A percentile compares a stretch with the other conserved stretches of the same genome.
Conservation (phyloP, 495 filamentous ascomycete genomes). For the Oleoguttula mirabilis region DNA sequence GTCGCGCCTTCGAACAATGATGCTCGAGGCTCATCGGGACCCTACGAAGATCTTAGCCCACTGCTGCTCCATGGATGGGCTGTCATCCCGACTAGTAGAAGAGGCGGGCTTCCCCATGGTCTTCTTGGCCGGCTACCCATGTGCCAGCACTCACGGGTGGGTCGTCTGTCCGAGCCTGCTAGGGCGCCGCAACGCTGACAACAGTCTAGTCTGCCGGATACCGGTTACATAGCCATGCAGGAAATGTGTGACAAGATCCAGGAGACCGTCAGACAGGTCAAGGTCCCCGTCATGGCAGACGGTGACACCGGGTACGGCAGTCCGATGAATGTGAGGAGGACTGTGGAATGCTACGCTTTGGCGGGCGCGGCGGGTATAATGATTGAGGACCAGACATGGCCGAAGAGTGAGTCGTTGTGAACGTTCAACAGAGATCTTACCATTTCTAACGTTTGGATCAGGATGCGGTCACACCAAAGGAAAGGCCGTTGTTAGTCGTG, state of each 20-base stretch:
- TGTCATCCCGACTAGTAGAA: too few species aligned
- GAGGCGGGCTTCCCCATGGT: too few species aligned
- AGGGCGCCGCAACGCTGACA: too few species aligned
- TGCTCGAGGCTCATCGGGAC: too few species aligned
- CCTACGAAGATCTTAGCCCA: too few species aligned
- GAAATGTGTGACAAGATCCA: conserved; percentile 37
- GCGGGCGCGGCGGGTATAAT: conserved; percentile 25
- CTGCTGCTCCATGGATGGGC: too few species aligned
- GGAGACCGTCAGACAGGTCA: conserved; percentile 28
- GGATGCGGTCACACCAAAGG: conserved; percentile 38
- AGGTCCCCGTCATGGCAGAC: conserved; percentile 3
- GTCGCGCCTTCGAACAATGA: too few species aligned
- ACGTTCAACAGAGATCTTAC: conserved; percentile 35
- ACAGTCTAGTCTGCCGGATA: conserved; percentile 32
- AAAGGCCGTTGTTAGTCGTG: conserved; percentile 33
- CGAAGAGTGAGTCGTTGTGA: conserved; percentile 31
- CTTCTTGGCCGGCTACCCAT: too few species aligned
- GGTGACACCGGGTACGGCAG: conserved; percentile 26
- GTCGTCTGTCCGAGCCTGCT: too few species aligned
- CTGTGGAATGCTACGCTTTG: conserved; percentile 18
- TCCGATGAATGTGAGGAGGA: conserved; percentile 20
- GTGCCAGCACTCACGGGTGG: too few species aligned
- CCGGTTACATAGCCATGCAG: conserved; percentile 35
- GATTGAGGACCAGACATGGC: conserved; percentile 26
- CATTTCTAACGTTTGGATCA: conserved; percentile 33